Evolutionary conservation across 192 early-diverging fungal genomes (phyloP).

Genomic region (Linnemannia schmuckeri): DNA sequence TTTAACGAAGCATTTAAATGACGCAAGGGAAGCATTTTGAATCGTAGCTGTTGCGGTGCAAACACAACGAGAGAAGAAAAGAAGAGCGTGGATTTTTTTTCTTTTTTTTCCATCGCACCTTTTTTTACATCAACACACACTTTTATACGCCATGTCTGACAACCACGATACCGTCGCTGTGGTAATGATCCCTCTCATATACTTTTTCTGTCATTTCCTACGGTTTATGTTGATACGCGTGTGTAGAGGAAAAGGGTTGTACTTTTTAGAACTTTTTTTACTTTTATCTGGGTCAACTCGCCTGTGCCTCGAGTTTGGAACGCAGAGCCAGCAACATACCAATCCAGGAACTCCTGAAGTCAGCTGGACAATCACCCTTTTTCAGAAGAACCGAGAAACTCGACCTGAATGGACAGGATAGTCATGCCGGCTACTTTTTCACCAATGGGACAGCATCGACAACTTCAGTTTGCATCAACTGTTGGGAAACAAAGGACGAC

Average conservation of each 20-base stretch:
- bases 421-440: neutral
- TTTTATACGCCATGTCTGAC: constrained; percentile 41
- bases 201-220: neutral
- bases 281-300: neutral
- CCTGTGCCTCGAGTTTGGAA: neutral
- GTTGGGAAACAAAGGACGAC: neutral
- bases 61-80: neutral
- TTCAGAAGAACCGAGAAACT: neutral
- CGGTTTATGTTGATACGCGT: neutral
- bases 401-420: neutral
- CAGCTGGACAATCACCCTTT: neutral
- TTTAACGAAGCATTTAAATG: neutral
- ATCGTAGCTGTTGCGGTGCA: neutral
- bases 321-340: neutral
- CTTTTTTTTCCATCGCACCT: constrained; percentile 17
- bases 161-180: constrained; percentile 48
- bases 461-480: neutral
- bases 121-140: neutral
- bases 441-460: neutral
- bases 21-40: neutral
- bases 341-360: constrained; percentile 6
- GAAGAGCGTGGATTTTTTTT: constrained; percentile 5
- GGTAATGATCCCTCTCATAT: constrained; percentile 14
- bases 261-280: neutral
- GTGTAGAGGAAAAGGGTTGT: neutral